Conservation (phyloP, 441 rosid species). For the Populus hybrid region DNA sequence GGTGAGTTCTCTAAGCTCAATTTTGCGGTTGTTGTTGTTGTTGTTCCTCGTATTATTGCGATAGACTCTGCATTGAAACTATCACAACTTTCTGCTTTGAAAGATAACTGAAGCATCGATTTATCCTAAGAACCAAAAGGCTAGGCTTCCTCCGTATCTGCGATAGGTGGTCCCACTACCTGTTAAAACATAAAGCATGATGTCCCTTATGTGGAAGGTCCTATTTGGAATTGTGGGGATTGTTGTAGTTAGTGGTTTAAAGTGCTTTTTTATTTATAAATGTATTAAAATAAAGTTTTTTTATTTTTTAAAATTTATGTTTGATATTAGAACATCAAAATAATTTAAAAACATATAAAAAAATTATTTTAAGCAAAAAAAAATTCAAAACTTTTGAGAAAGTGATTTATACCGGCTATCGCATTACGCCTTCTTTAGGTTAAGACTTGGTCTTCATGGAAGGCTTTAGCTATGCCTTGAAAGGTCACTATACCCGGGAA, state of each 20-base stretch:
- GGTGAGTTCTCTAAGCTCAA: constrained; percentile 42
- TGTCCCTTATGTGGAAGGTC: neutral
- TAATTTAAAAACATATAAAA: too few relatives aligned
- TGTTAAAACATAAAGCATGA: neutral
- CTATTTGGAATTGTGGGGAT: too few relatives aligned
- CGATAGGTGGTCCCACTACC: neutral
- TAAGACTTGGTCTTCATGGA: neutral
- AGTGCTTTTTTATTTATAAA: too few relatives aligned
- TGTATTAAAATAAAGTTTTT: too few relatives aligned
- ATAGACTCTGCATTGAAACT: neutral
- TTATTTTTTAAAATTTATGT: too few relatives aligned
- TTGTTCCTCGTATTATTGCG: neutral
- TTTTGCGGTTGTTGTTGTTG: neutral
- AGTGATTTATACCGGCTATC: too few relatives aligned
- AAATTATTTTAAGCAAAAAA: too few relatives aligned
- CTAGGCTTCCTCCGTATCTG: too few relatives aligned
- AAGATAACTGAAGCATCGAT: neutral
- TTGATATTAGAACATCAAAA: too few relatives aligned
- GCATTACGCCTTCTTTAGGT: neutral
- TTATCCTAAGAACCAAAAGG: too few relatives aligned
- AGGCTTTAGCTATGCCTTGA: neutral
- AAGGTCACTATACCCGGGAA: neutral
- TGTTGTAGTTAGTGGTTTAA: too few relatives aligned
- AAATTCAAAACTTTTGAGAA: too few relatives aligned
- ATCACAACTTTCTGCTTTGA: neutral